Evolutionary conservation across 1,284 basidiomycete species (phyloP).

Genomic region (Grifola frondosa): DNA sequence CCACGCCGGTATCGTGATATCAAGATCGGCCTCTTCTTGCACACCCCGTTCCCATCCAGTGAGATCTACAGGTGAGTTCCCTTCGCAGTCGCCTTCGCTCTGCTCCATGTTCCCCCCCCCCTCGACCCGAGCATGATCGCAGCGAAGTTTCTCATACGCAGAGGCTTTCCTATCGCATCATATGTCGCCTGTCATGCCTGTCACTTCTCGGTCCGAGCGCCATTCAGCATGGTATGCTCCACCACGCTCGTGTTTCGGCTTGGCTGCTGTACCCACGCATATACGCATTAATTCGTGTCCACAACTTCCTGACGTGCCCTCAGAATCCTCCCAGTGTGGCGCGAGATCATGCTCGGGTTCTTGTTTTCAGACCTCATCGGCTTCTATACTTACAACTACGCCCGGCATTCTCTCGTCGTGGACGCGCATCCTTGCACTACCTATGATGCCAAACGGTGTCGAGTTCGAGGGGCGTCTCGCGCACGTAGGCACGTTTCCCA

Average conservation of each 20-base stretch:
- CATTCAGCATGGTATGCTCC: too few species aligned
- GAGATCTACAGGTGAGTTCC: slow-evolving; percentile 88
- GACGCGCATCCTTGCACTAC: slow-evolving; percentile 89
- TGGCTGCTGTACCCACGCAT: too few species aligned
- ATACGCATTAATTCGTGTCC: background rate
- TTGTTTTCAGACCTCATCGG: slow-evolving; percentile 95
- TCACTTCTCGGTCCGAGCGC: too few species aligned
- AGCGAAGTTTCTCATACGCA: too few species aligned
- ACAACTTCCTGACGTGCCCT: too few species aligned
- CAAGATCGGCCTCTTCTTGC: slow-evolving; percentile 97
- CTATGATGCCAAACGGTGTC: slow-evolving; percentile 96
- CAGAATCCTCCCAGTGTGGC: slow-evolving; percentile 92
- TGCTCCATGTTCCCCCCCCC: too few species aligned
- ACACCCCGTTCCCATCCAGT: slow-evolving; percentile 96
- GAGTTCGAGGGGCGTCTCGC: slow-evolving; percentile 95
- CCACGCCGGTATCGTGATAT: slow-evolving; percentile 55
- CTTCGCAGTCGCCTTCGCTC: too few species aligned
- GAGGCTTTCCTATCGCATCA: too few species aligned
- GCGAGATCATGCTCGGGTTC: slow-evolving; percentile 93
- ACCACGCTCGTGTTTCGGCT: too few species aligned
- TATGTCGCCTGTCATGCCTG: too few species aligned
- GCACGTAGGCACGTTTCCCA: slow-evolving; percentile 97
- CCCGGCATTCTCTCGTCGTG: slow-evolving; percentile 97
- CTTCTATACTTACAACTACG: slow-evolving; percentile 99
- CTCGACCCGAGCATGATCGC: too few species aligned